A percentile compares a stretch with the other conserved stretches of the same genome.
Conservation (phyloP, 2,329 filamentous ascomycete genomes). For the Cordyceps pruinosa region DNA sequence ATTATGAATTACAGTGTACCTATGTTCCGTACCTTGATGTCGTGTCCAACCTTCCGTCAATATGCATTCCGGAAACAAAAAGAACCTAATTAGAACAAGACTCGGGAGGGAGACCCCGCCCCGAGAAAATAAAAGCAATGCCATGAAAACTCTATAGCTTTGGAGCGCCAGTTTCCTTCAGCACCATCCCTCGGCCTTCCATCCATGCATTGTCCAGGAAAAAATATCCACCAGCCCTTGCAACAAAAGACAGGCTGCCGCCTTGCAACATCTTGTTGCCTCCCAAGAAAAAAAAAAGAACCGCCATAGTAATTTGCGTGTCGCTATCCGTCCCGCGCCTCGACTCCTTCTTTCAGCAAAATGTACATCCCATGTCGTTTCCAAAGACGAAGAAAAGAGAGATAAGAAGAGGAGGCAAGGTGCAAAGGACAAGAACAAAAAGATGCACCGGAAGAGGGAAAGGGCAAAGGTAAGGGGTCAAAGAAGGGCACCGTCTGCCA, state of each 20-base stretch:
- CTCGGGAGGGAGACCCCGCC: neutral
- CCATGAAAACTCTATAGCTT: neutral
- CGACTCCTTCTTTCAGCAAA: neutral
- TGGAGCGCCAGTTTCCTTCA: neutral
- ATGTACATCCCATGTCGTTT: neutral
- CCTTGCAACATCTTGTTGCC: neutral
- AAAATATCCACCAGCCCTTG: neutral
- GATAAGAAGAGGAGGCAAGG: neutral
- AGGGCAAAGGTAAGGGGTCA: neutral
- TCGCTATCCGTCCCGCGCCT: neutral
- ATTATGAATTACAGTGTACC: slow-evolving; percentile 11
- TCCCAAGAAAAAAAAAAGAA: neutral
- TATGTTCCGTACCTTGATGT: slow-evolving; percentile 3
- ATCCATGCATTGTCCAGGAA: neutral
- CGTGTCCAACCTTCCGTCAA: slow-evolving; percentile 1
- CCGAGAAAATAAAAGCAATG: neutral
- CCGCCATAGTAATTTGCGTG: neutral
- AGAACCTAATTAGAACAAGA: neutral
- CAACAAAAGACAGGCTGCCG: neutral
- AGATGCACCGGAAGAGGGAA: neutral
- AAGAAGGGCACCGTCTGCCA: neutral
- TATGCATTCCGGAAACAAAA: neutral
- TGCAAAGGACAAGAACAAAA: neutral
- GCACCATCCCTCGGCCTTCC: neutral
- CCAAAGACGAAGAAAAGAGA: neutral